These are phyloP conservation scores for Durusdinium trenchii DNA, from an alignment of 73 alveolate species.

Conservation along the genomic window DNA sequence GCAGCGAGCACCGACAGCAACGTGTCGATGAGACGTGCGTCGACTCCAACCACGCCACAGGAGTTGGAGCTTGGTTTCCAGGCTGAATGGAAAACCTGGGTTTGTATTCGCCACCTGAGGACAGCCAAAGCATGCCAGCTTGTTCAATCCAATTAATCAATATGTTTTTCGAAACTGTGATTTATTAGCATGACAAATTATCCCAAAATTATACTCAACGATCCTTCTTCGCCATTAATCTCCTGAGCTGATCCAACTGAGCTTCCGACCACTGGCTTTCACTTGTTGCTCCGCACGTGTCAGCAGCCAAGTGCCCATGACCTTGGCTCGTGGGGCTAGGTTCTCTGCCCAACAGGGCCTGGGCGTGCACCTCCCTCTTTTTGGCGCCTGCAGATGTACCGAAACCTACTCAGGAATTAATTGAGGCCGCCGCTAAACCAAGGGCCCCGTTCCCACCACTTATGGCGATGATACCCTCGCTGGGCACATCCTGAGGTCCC, in stretches of 20 bases:
- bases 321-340: too few relatives aligned
- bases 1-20: background rate
- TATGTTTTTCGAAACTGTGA: background rate
- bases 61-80: background rate
- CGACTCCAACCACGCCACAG: background rate
- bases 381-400: too few relatives aligned
- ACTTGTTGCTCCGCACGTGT: slow-evolving; percentile 71
- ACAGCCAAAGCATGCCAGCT: background rate
- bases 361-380: too few relatives aligned
- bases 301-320: slow-evolving; percentile 89
- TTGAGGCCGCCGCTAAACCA: slow-evolving; percentile 35
- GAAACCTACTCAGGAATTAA: background rate
- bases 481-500: slow-evolving; percentile 85
- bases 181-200: background rate
- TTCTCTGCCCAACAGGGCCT: too few relatives aligned
- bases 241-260: background rate
- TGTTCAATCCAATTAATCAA: background rate
- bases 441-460: slow-evolving; percentile 92
- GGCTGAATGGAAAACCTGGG: slow-evolving; percentile 78
- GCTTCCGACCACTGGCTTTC: slow-evolving; percentile 70
- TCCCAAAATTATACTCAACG: too few relatives aligned
- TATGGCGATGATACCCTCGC: slow-evolving; percentile 95
- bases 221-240: background rate
- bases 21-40: background rate
- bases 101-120: slow-evolving; percentile 79